phyloP scores from a whole-genome alignment of 2,329 filamentous ascomycete species.

The Aspergillus pseudoglaucus region DNA sequence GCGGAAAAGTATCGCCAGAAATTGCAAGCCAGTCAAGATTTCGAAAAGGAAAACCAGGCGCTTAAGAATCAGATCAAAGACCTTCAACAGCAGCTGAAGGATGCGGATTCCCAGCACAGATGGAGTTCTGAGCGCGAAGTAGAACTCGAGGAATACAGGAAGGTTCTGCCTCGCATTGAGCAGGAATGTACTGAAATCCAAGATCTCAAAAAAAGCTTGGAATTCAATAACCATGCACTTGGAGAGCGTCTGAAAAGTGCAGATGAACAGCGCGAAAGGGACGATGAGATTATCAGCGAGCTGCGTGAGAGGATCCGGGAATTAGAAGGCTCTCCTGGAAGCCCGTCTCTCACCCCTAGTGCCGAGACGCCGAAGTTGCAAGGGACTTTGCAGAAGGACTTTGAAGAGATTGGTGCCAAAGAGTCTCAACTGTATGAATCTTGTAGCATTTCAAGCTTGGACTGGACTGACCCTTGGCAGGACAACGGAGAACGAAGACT shows the following conservation, averaged over 20 bases:
- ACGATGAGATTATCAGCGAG: conserved; percentile 37
- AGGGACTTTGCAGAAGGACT: conserved; percentile 36
- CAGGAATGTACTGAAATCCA: conserved; percentile 44
- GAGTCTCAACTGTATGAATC: conserved; percentile 34
- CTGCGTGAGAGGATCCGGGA: conserved; percentile 38
- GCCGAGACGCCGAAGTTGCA: conserved; percentile 34
- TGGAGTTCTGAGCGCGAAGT: conserved; percentile 36
- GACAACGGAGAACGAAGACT: conserved; percentile 36
- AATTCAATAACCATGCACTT: conserved; percentile 44
- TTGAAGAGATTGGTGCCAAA: conserved; percentile 34
- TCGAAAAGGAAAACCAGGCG: conserved; percentile 43
- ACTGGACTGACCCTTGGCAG: conserved; percentile 21
- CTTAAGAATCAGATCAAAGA: conserved; percentile 43
- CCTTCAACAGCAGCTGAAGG: conserved; percentile 41
- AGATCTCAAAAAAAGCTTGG: conserved; percentile 42
- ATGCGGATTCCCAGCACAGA: conserved; percentile 37
- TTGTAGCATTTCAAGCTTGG: not conserved
- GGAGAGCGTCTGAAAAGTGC: conserved; percentile 39
- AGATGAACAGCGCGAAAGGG: conserved; percentile 37
- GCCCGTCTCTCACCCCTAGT: conserved; percentile 31
- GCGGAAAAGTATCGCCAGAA: conserved; percentile 47
- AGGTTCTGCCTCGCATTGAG: conserved; percentile 42
- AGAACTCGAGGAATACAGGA: conserved; percentile 39
- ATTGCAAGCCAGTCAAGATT: conserved; percentile 42
- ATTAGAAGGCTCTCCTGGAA: conserved; percentile 35